Conservation (phyloP, 106 monocot species). For the Dendrobium chrysotoxum region DNA sequence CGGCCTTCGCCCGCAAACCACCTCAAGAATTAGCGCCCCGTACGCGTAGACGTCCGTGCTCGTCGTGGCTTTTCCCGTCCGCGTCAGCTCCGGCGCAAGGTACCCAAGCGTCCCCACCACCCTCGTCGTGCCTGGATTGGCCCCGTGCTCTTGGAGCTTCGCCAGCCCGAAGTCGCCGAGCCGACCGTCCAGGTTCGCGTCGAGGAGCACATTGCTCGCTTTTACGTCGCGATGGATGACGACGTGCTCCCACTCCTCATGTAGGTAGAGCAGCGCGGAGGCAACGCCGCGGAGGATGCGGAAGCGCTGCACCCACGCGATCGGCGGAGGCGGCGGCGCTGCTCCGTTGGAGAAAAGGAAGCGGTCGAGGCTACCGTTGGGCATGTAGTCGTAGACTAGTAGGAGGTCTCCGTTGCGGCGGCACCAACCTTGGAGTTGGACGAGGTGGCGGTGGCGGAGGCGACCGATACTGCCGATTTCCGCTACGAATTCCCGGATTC, state of each 20-base stretch:
- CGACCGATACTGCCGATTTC: conserved; percentile 73
- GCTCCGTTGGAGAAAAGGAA: background rate
- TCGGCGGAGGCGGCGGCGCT: background rate
- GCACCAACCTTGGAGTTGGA: conserved; percentile 75
- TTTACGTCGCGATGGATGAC: conserved; percentile 85
- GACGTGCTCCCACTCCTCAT: conserved; percentile 32
- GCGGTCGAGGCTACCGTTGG: conserved; percentile 48
- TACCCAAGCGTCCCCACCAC: conserved; percentile 10
- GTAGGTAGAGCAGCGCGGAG: conserved; percentile 9
- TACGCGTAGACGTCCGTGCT: conserved; percentile 70
- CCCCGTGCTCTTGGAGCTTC: conserved; percentile 80
- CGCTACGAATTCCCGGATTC: conserved; percentile 70
- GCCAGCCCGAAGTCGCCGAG: conserved; percentile 79
- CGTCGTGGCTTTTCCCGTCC: conserved; percentile 54
- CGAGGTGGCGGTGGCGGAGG: conserved; percentile 78
- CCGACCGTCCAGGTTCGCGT: conserved; percentile 59
- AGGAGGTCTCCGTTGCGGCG: conserved; percentile 42
- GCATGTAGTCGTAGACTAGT: conserved; percentile 75
- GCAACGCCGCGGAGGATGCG: conserved; percentile 2
- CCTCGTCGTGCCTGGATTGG: conserved; percentile 33
- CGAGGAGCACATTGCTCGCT: conserved; percentile 84
- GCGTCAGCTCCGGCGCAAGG: conserved; percentile 54
- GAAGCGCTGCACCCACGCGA: conserved; percentile 3
- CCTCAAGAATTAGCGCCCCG: conserved; percentile 67
- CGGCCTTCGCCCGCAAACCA: conserved; percentile 64